Percentiles rank a stretch among this genome's conserved stretches.
Conservation (phyloP, 129 eudicot genomes). For the Pseudognaphalium luteoalbum region DNA sequence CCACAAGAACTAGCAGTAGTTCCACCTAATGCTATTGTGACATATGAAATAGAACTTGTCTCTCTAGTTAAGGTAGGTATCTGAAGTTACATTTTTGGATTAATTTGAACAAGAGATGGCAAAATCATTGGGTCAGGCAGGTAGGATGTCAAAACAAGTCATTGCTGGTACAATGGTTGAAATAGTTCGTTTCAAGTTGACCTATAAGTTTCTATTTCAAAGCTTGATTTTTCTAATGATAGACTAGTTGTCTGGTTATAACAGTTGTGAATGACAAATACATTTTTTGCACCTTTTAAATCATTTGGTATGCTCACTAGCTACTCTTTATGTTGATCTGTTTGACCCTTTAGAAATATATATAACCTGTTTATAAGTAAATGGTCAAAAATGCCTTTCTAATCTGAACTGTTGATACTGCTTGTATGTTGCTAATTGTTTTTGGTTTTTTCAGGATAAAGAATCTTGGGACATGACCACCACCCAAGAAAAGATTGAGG, state of each 20-base stretch:
- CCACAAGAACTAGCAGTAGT: conserved; percentile 75
- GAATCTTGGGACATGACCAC: conserved; percentile 99
- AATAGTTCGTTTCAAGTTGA: too few species aligned
- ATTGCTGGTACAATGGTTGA: too few species aligned
- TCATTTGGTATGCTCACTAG: not conserved
- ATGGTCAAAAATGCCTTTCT: not conserved
- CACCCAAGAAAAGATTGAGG: conserved; percentile 78
- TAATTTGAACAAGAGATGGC: not conserved
- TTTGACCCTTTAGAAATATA: not conserved
- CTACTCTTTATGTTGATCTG: not conserved
- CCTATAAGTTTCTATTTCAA: too few species aligned
- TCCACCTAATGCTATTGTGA: conserved; percentile 82
- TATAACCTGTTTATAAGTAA: too few species aligned
- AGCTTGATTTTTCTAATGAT: too few species aligned
- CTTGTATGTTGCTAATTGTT: not conserved
- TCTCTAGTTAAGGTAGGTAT: conserved; percentile 72
- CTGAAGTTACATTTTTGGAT: not conserved
- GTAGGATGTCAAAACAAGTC: not conserved
- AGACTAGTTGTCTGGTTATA: not conserved
- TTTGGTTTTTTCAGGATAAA: conserved; percentile 59
- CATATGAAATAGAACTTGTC: conserved; percentile 80
- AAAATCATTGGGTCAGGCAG: not conserved
- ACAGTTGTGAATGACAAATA: too few species aligned
- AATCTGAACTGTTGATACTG: not conserved
- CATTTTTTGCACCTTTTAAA: too few species aligned